A percentile compares a stretch with the other conserved stretches of the same genome.
These are phyloP conservation scores for Drechslerella dactyloides DNA, from an alignment of 2,329 filamentous ascomycete genomes.

Conservation along the genomic window DNA sequence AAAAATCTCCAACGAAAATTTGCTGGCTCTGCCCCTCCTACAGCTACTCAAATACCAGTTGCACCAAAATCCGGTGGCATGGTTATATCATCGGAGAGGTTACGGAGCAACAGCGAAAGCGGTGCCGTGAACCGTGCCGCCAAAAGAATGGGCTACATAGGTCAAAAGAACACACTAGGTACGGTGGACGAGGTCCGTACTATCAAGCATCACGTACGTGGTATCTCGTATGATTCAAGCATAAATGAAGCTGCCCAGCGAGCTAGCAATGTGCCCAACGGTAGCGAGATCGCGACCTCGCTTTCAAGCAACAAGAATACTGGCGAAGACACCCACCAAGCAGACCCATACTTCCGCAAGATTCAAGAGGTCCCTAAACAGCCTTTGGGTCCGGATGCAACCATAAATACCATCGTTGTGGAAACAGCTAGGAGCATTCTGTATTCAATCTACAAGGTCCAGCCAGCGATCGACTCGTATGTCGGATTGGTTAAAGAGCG, in stretches of 20 bases:
- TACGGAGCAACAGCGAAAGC: conserved; percentile 47
- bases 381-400: conserved; percentile 40
- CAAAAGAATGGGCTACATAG: conserved; percentile 48
- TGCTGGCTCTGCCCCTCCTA: conserved; percentile 2
- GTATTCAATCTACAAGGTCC: conserved; percentile 54
- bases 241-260: conserved; percentile 48
- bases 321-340: conserved; percentile 30
- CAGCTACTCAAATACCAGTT: neutral
- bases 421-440: conserved; percentile 55
- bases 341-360: conserved; percentile 53
- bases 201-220: conserved; percentile 45
- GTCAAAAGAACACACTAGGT: conserved; percentile 38
- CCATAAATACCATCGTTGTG: conserved; percentile 46
- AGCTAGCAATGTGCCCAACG: conserved; percentile 41
- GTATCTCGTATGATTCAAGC: conserved; percentile 48
- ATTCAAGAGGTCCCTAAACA: conserved; percentile 38
- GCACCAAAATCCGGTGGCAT: neutral
- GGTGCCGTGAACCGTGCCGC: conserved; percentile 41
- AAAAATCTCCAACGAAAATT: conserved; percentile 47
- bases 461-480: conserved; percentile 54
- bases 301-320: conserved; percentile 7
- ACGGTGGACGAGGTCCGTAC: conserved; percentile 46
- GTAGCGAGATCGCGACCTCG: conserved; percentile 17
- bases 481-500: conserved; percentile 52
- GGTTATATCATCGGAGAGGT: conserved; percentile 22